A percentile compares a stretch with the other conserved stretches of the same genome.
These are phyloP conservation scores for Umbelopsis sp. DNA, from an alignment of 192 early-diverging fungal species.

Conservation along the genomic window DNA sequence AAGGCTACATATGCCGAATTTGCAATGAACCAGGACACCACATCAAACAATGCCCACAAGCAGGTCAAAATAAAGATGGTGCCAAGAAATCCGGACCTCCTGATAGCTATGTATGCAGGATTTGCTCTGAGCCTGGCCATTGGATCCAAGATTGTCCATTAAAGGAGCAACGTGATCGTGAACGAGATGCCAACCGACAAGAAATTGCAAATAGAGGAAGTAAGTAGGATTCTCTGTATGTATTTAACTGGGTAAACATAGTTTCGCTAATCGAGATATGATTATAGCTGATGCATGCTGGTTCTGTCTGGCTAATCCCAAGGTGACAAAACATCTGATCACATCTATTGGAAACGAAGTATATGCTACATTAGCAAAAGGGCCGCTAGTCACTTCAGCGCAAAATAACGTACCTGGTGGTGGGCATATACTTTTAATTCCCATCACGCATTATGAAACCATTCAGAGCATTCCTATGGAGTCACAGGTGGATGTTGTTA, in stretches of 20 bases:
- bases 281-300: slow-evolving; percentile 71
- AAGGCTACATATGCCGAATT: slow-evolving; percentile 47
- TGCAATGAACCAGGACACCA: slow-evolving; percentile 60
- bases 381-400: slow-evolving; percentile 58
- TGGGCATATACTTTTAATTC: slow-evolving; percentile 77
- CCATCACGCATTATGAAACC: slow-evolving; percentile 53
- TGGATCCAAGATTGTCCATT: slow-evolving; percentile 64
- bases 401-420: slow-evolving; percentile 63
- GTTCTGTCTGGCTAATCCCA: slow-evolving; percentile 95
- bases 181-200: slow-evolving; percentile 48
- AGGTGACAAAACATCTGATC: slow-evolving; percentile 89
- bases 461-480: slow-evolving; percentile 45
- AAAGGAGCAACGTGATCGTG: slow-evolving; percentile 50
- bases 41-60: slow-evolving; percentile 38
- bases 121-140: slow-evolving; percentile 67
- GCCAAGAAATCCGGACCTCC: slow-evolving; percentile 41
- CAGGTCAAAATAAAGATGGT: slow-evolving; percentile 17
- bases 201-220: slow-evolving; percentile 54
- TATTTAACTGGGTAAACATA: too few relatives aligned
- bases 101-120: slow-evolving; percentile 58
- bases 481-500: slow-evolving; percentile 37
- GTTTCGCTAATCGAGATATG: neutral
- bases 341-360: slow-evolving; percentile 78
- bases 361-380: slow-evolving; percentile 89
- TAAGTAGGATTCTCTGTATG: slow-evolving; percentile 24